Evolutionary conservation across 192 early-diverging fungal genomes (phyloP).

Genomic region (Gaertneriomyces semiglobifer): DNA sequence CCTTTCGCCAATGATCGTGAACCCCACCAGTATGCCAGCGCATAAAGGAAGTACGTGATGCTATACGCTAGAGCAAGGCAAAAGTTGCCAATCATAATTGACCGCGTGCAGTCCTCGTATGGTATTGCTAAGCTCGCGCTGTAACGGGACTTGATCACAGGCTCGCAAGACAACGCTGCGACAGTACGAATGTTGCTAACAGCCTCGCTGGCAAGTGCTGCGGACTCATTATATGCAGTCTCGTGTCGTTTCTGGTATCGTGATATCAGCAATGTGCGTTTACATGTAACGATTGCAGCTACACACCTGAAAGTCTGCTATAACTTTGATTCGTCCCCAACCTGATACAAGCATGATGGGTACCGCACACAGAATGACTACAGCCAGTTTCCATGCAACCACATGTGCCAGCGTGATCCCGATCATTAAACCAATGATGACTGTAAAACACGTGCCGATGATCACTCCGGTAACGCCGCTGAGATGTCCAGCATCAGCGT

Average conservation of each 20-base stretch:
- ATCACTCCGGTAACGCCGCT: slow-evolving; percentile 51
- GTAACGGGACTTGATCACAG: slow-evolving; percentile 65
- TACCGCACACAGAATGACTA: slow-evolving; percentile 61
- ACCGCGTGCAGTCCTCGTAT: slow-evolving; percentile 60
- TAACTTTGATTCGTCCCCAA: slow-evolving; percentile 55
- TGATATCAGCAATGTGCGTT: too few relatives aligned
- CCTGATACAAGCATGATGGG: slow-evolving; percentile 63
- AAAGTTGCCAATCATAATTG: slow-evolving; percentile 59
- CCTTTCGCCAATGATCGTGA: slow-evolving; percentile 51
- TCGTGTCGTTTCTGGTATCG: slow-evolving; percentile 42
- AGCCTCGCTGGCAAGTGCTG: slow-evolving; percentile 73
- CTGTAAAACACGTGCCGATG: slow-evolving; percentile 49
- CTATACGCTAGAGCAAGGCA: slow-evolving; percentile 71
- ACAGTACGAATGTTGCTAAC: slow-evolving; percentile 82
- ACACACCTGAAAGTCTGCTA: slow-evolving; percentile 19
- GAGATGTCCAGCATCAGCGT: slow-evolving; percentile 64
- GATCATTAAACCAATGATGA: slow-evolving; percentile 36
- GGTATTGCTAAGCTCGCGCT: slow-evolving; percentile 56
- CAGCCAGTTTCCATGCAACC: slow-evolving; percentile 72
- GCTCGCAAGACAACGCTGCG: slow-evolving; percentile 62
- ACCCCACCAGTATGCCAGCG: slow-evolving; percentile 79
- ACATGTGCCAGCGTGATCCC: slow-evolving; percentile 63
- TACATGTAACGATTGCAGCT: neutral
- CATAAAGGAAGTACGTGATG: slow-evolving; percentile 68
- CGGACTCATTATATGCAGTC: slow-evolving; percentile 41